These are phyloP conservation scores for Porcisia deanei DNA, from an alignment of 208 protist genomes.

Conservation along the genomic window DNA sequence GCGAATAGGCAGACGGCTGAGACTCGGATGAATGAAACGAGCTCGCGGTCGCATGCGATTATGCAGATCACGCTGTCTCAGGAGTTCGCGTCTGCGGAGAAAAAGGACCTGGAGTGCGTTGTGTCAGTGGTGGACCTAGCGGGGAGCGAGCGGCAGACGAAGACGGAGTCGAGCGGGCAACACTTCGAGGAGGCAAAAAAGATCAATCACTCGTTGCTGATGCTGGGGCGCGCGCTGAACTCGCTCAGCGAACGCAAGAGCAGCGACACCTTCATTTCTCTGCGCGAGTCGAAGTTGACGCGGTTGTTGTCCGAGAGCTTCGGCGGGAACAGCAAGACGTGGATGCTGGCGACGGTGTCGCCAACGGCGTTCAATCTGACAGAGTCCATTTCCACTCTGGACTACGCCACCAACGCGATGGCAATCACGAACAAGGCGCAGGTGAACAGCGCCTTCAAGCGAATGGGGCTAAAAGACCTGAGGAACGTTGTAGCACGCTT, in stretches of 20 bases:
- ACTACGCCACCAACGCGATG: conserved; percentile 83
- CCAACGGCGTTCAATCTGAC: conserved; percentile 80
- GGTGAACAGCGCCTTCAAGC: conserved; percentile 66
- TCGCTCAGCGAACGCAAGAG: conserved; percentile 78
- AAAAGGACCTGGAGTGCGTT: conserved; percentile 55
- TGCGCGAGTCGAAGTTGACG: conserved; percentile 92
- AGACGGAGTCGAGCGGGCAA: conserved; percentile 76
- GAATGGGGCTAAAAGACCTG: conserved; percentile 73
- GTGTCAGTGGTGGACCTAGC: conserved; percentile 85
- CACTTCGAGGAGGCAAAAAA: conserved; percentile 90
- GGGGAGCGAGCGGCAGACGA: conserved; percentile 83
- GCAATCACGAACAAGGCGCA: conserved; percentile 78
- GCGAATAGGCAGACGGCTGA: conserved; percentile 69
- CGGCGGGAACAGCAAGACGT: conserved; percentile 92
- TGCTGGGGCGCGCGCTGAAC: conserved; percentile 87
- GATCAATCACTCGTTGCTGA: conserved; percentile 89
- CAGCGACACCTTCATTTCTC: conserved; percentile 64
- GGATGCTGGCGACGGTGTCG: conserved; percentile 87
- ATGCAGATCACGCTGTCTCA: conserved; percentile 79
- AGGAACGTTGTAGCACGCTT: conserved; percentile 48
- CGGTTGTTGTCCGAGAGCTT: conserved; percentile 89
- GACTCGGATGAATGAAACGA: conserved; percentile 89
- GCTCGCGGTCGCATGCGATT: conserved; percentile 90
- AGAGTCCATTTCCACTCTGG: conserved; percentile 81
- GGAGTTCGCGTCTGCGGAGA: conserved; percentile 52